Evolutionary conservation across 768 basidiomycete species (phyloP).

Genomic region (Tylopilus subfusipes): DNA sequence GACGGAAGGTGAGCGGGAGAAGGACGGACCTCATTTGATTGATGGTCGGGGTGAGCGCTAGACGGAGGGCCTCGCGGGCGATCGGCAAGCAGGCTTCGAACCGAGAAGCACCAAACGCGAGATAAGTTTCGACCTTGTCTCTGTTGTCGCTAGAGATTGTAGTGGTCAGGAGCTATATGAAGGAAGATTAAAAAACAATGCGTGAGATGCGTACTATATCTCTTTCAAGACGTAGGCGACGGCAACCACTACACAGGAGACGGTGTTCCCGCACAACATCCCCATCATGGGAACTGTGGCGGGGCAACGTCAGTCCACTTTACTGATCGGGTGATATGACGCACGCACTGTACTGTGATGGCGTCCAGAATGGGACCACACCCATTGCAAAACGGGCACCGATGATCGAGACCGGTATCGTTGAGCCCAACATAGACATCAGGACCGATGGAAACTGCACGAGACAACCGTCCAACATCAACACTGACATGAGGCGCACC

Average conservation of each 20-base stretch:
- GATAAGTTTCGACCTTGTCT: constrained; percentile 82
- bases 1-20: neutral
- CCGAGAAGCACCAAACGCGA: constrained; percentile 81
- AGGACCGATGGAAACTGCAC: constrained; percentile 60
- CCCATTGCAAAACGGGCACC: constrained; percentile 76
- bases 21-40: constrained; percentile 74
- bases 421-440: constrained; percentile 66
- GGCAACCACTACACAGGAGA: constrained; percentile 71
- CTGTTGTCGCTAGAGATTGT: constrained; percentile 57
- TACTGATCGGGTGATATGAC: neutral
- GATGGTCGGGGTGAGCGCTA: constrained; percentile 77
- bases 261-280: constrained; percentile 81
- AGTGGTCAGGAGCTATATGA: neutral
- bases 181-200: neutral
- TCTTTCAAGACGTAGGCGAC: constrained; percentile 72
- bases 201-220: constrained; percentile 49
- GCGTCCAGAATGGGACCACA: constrained; percentile 76
- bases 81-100: constrained; percentile 82
- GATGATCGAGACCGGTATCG: constrained; percentile 74
- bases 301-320: constrained; percentile 1
- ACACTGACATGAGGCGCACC: neutral
- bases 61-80: constrained; percentile 70
- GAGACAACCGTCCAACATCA: constrained; percentile 5
- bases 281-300: constrained; percentile 72
- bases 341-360: constrained; percentile 70